Conservation (phyloP, 2,329 filamentous ascomycete genomes). For the Talaromyces sp. region DNA sequence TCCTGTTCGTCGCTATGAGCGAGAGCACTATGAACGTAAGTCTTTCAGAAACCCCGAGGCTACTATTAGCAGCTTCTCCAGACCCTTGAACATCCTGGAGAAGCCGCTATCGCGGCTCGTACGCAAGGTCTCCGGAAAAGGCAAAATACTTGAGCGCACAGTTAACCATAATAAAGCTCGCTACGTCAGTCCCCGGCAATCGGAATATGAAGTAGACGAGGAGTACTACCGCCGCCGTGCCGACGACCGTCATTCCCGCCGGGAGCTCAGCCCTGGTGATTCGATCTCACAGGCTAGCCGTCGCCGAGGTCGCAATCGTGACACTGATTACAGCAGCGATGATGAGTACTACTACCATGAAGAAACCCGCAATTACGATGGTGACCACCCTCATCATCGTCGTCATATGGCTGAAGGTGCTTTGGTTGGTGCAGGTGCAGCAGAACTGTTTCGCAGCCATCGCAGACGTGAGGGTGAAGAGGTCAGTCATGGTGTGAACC, state of each 20-base stretch:
- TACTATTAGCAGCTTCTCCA: constrained; percentile 48
- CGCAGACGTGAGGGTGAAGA: constrained; percentile 60
- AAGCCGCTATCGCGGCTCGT: constrained; percentile 37
- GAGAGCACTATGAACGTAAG: constrained; percentile 50
- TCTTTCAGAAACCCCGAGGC: constrained; percentile 48
- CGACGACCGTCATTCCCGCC: constrained; percentile 51
- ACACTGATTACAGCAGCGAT: constrained; percentile 58
- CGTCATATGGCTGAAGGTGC: constrained; percentile 66
- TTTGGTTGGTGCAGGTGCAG: constrained; percentile 62
- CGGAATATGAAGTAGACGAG: constrained; percentile 62
- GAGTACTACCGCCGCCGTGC: constrained; percentile 64
- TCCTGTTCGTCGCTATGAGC: constrained; percentile 44
- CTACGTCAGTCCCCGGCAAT: constrained; percentile 54
- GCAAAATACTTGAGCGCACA: constrained; percentile 47
- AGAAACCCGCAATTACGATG: constrained; percentile 49
- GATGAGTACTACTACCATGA: constrained; percentile 64
- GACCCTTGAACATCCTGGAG: constrained; percentile 56
- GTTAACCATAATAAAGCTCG: constrained; percentile 59
- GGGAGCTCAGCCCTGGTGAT: constrained; percentile 55
- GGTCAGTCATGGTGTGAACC: constrained; percentile 54
- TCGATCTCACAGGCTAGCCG: constrained; percentile 55
- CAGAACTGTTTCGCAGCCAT: constrained; percentile 62
- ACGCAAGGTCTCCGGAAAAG: constrained; percentile 46
- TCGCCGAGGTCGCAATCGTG: constrained; percentile 31
- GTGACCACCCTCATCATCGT: constrained; percentile 55